Base-by-base conservation (phyloP, 371 early-diverging fungal genomes). In the Cokeromyces recurvatus region DNA sequence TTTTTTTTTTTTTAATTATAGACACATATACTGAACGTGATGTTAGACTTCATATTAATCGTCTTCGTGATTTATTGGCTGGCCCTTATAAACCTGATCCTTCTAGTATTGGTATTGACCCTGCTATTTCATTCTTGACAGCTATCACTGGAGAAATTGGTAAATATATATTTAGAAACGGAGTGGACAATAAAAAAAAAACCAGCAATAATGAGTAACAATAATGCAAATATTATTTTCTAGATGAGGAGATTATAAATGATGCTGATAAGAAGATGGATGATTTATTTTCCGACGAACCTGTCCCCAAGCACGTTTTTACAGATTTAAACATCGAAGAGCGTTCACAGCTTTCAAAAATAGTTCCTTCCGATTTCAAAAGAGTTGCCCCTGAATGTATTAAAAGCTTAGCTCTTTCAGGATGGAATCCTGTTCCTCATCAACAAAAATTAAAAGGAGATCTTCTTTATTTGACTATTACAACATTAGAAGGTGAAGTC, bases 391-490 rank as follows among this genome's bases (percentile, higher is more conserved):
- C 86, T 11, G 76, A 79, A 57, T 90, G 90, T 38, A 56, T 96
- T 52, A 85, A 85, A 55, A 78, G 79, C 51, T 56, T 96, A 40
- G 50, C 81, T 11, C 62, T 92, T 23, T 95, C 95, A 43, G 84
- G 87, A 15, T 95, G 94, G 94, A 95, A 94, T 62, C 94, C 94
- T 20, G 90, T 92, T 3, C 89, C 93, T 11, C 85, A 81, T 38
- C 58, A 79, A 49, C 86, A 86, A 43, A 77, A 82, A 46, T 66
- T 87, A 22, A 78, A 81, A 55, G 96, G 82, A 35, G 94, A 97
- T 60, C 74, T 95, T 45, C 55, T 95, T 46, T 97, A 95, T 65
- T 61, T 97, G 38, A 70, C 68, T 21, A 82, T 87, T 15, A 81
- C 77, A 8, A 94, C 94, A 5, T 65, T 95, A 32, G 97, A 95